Base-by-base conservation (phyloP, 805 yeast species). In the Pichia rugopelliculosa region DNA sequence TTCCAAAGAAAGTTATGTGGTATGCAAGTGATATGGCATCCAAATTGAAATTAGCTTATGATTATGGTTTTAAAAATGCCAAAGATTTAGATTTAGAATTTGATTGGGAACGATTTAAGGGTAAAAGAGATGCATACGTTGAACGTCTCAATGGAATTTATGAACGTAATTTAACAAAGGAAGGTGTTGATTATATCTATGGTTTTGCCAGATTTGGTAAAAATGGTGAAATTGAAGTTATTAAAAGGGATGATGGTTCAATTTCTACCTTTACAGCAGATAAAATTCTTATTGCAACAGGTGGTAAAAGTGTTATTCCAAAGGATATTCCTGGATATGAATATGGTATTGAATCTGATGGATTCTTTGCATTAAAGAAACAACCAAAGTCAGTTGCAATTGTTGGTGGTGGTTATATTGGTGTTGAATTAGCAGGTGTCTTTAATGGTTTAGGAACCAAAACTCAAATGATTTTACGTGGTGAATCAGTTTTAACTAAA, bases 1-100 rank as follows among this genome's bases (percentile, higher is more conserved):
- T 93, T 42, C 99, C 99, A 42, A 93, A 93, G 74, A 93, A 93
- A 66, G 88, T 93, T 41, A 90, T 93, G 97, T 93, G 99, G 99
- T 84, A 90, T 58, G 96, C 97, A 11, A 82, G 93, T 26, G 96
- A 90, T 58, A 68, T 87, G 65, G 97, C 97, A 18, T 76, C 77
- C 53, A 82, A 80, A 60, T 71, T 85, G 51, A 69, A 73, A 39
- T 83, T 87, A 42, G 95, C 96, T 51, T 71, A 76, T 55, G 87
- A 84, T 53, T 93, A 91, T 63, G 96, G 96, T 0, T 83, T 93
- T 55, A 68, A 73, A 17, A 75, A 70, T 46, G 74, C 76, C 4
- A 74, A 76, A 47, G 75, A 80, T 39, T 87, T 93, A 63, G 75
- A 89, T 63, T 90, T 98, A 97, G 75, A 80, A 37, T 91, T 93